Evolutionary conservation across 2,329 filamentous ascomycete genomes (phyloP).

Genomic region (Diaporthe eres): DNA sequence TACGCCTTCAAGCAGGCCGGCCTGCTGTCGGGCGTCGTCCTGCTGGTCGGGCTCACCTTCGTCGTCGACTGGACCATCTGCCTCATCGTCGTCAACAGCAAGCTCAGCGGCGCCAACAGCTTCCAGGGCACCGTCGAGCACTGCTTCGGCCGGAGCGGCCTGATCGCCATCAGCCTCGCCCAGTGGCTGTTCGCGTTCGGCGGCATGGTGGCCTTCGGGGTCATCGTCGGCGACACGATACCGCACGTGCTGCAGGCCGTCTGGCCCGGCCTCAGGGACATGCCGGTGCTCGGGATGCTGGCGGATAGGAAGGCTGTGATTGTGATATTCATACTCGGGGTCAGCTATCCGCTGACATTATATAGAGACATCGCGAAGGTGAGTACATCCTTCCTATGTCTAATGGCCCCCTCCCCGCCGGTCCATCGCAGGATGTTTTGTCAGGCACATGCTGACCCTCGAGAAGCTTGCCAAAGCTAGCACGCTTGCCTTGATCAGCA

Average conservation of each 20-base stretch:
- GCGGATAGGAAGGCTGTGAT: slow-evolving; percentile 88
- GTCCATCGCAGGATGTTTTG: not conserved
- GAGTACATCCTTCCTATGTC: slow-evolving; percentile 46
- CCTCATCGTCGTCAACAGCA: slow-evolving; percentile 97
- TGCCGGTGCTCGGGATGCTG: slow-evolving; percentile 85
- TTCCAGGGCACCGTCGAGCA: slow-evolving; percentile 97
- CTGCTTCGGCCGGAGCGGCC: slow-evolving; percentile 89
- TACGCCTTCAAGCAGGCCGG: slow-evolving; percentile 97
- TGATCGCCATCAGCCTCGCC: slow-evolving; percentile 89
- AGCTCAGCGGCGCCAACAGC: slow-evolving; percentile 91
- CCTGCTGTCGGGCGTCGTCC: slow-evolving; percentile 81
- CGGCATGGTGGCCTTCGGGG: slow-evolving; percentile 97
- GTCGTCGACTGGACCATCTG: slow-evolving; percentile 98
- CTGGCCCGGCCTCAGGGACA: slow-evolving; percentile 80
- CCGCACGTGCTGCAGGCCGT: slow-evolving; percentile 88
- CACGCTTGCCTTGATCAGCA: slow-evolving; percentile 91
- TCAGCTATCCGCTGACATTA: slow-evolving; percentile 92
- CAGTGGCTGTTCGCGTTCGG: slow-evolving; percentile 99
- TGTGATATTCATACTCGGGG: slow-evolving; percentile 85
- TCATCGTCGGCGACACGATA: slow-evolving; percentile 97
- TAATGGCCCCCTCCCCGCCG: not conserved
- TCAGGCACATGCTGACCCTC: slow-evolving; percentile 34
- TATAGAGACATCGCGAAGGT: slow-evolving; percentile 99
- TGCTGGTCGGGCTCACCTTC: slow-evolving; percentile 84
- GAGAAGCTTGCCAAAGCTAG: slow-evolving; percentile 89